phyloP scores from a whole-genome alignment of 345 rosid genomes.

The Populus davidiana region DNA sequence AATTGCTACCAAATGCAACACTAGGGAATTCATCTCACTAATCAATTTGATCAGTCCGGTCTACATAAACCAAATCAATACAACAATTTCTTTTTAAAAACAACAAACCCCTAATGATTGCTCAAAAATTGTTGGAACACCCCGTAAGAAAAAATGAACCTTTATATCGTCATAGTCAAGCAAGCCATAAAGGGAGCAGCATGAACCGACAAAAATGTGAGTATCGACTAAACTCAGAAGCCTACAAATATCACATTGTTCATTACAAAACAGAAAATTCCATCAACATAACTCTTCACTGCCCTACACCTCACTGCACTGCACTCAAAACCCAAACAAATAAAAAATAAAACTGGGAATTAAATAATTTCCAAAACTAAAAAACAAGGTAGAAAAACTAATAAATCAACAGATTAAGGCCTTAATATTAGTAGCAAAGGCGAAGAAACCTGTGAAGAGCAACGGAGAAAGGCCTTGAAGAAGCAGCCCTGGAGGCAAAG shows the following conservation, averaged over 20 bases:
- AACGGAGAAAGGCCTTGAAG: slow-evolving; percentile 9
- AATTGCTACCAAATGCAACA: too few relatives aligned
- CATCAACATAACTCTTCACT: neutral
- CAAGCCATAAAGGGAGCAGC: neutral
- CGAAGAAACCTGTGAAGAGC: slow-evolving; percentile 40
- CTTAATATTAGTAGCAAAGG: neutral
- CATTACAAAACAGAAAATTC: neutral
- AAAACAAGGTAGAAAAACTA: neutral
- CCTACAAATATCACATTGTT: neutral
- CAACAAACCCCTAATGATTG: too few relatives aligned
- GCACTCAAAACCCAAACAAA: neutral
- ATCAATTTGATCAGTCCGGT: neutral
- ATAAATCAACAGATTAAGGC: neutral
- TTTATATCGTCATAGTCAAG: neutral
- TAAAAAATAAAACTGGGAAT: neutral
- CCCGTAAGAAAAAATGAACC: neutral
- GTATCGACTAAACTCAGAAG: neutral
- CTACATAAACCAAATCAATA: neutral
- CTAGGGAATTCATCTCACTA: neutral
- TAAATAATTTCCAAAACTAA: neutral
- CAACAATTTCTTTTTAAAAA: neutral
- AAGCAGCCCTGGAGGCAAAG: slow-evolving; percentile 23
- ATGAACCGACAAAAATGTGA: neutral
- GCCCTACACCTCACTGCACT: neutral
- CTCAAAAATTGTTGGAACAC: neutral